Base-by-base conservation (phyloP, 2,329 filamentous ascomycete species). In the Stagonosporopsis vannaccii region DNA sequence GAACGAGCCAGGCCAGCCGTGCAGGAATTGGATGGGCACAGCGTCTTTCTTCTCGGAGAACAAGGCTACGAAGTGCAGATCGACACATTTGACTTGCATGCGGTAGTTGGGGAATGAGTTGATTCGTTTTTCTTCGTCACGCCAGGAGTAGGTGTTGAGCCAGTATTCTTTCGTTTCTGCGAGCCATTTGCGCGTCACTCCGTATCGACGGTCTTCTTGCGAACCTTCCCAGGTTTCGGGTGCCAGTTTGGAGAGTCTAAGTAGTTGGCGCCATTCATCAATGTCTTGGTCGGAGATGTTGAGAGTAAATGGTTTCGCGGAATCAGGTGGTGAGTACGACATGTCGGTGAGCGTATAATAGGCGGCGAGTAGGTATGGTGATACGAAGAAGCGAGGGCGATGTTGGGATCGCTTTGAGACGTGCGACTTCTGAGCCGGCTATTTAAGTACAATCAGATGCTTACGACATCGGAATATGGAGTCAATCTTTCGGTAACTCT, bases 1-100 rank as follows among this genome's bases (percentile, higher is more conserved):
- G 56, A 87, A 84, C 8, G 77, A 79, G 8, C 74, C 74, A 0
- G 84, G 85, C 83, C 84, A 87, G 26, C 85, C 85, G 61, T 87
- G 84, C 53, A 84, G 67, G 46, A 85, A 77, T 3, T 82, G 58
- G 15, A 87, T 66, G 0, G 85, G 85, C 6, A 82, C 73, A 0
- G 84, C 85, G 59, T 83, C 79, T 3, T 73, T 60, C 28, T 80
- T 82, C 51, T 79, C 66, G 0, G 84, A 86, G 53, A 87, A 87
- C 0, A 87, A 71, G 0, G 77, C 84, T 1, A 81, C 66, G 61
- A 87, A 87, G 61, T 87, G 84, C 32, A 87, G 70, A 12, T 77
- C 71, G 40, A 81, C 69, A 15, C 71, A 68, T 28, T 80, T 74
- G 49, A 85, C 75, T 7, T 75, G 63, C 15, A 77, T 75, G 3